A percentile compares a stretch with the other conserved stretches of the same genome.
phyloP scores from a whole-genome alignment of 2,329 filamentous ascomycete genomes.

The Colletotrichum karsti region DNA sequence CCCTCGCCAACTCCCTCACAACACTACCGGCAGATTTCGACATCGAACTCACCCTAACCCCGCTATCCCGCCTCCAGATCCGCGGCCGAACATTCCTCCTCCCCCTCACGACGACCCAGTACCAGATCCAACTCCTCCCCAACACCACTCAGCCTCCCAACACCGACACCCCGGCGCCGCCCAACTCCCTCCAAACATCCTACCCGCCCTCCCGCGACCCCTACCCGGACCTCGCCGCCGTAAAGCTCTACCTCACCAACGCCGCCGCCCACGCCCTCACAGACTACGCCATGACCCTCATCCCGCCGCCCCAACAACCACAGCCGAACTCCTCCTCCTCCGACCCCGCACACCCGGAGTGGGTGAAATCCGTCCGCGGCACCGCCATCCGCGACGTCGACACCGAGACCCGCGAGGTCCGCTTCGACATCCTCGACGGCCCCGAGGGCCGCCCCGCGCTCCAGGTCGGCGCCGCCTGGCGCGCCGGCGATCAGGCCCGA shows the following conservation, averaged over 20 bases:
- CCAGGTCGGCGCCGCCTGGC: constrained; percentile 32
- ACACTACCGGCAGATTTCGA: constrained; percentile 50
- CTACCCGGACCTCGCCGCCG: constrained; percentile 53
- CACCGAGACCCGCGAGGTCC: constrained; percentile 39
- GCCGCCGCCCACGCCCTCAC: constrained; percentile 51
- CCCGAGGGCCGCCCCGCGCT: constrained; percentile 28
- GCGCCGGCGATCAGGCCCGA: constrained; percentile 16
- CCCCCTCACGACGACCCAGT: constrained; percentile 54
- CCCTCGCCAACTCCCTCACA: constrained; percentile 51
- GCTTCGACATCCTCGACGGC: constrained; percentile 39
- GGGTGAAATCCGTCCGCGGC: constrained; percentile 41
- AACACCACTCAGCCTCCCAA: constrained; percentile 34
- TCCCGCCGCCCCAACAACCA: background rate
- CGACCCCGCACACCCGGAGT: constrained; percentile 24
- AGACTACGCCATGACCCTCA: constrained; percentile 40
- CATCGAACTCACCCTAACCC: constrained; percentile 55
- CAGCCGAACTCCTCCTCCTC: no score
- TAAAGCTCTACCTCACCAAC: constrained; percentile 55
- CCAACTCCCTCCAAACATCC: constrained; percentile 42
- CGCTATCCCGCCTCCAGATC: constrained; percentile 50
- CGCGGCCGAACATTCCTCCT: constrained; percentile 53
- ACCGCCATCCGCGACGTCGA: constrained; percentile 40
- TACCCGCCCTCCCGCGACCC: constrained; percentile 54
- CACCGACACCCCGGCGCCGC: constrained; percentile 23
- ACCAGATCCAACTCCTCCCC: constrained; percentile 48